phyloP scores from a whole-genome alignment of 2,329 filamentous ascomycete species.

The Fusarium drepaniforme region DNA sequence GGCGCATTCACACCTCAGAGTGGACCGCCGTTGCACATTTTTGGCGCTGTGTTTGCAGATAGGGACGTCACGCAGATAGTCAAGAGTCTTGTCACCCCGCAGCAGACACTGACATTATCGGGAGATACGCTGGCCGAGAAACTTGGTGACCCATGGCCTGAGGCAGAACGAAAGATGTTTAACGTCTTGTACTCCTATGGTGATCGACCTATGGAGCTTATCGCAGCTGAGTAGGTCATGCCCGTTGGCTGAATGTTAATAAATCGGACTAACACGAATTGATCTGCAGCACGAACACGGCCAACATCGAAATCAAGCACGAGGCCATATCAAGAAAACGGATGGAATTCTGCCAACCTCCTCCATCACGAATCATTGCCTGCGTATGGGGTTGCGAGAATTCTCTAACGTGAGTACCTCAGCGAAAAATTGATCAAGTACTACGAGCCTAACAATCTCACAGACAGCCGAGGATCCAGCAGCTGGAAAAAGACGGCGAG shows the following conservation, averaged over 20 bases:
- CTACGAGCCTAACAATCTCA: background rate
- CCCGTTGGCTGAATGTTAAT: background rate
- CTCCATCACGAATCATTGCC: constrained; percentile 15
- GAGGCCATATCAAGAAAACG: constrained; percentile 25
- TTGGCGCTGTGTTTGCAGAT: constrained; percentile 23
- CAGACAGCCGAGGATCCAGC: constrained; percentile 9
- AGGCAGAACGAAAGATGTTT: constrained; percentile 19
- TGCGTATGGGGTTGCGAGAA: constrained; percentile 17
- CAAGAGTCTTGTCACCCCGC: constrained; percentile 3
- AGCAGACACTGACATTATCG: constrained; percentile 5
- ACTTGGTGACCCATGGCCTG: constrained; percentile 22
- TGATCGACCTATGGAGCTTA: constrained; percentile 20
- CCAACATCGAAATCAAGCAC: constrained; percentile 23
- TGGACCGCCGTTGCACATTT: constrained; percentile 14
- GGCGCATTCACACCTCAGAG: background rate
- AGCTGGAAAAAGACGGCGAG: constrained; percentile 20
- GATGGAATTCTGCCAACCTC: constrained; percentile 20
- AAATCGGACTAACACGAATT: background rate
- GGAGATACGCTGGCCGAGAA: constrained; percentile 9
- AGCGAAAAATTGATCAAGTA: background rate
- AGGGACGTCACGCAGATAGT: constrained; percentile 16
- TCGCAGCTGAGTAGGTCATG: constrained; percentile 11
- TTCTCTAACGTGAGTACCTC: constrained; percentile 18
- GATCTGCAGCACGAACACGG: background rate
- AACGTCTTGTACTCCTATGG: constrained; percentile 23